These are phyloP conservation scores for Heliocybe sulcata DNA, from an alignment of 1,284 basidiomycete species.

Conservation along the genomic window DNA sequence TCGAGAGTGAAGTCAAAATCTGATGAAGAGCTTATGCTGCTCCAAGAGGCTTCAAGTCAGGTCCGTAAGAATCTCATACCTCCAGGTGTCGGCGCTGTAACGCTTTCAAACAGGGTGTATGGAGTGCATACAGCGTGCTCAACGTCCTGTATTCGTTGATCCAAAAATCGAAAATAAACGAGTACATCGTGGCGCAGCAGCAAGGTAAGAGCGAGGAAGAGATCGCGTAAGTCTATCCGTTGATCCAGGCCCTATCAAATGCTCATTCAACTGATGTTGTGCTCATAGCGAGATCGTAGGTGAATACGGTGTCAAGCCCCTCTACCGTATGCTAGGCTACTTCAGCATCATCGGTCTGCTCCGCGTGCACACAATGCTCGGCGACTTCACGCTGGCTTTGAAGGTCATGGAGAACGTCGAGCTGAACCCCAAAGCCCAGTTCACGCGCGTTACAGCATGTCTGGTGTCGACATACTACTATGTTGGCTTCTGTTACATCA, in stretches of 20 bases:
- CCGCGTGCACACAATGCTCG: conserved; percentile 92
- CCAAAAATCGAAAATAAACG: conserved; percentile 94
- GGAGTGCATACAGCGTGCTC: conserved; percentile 96
- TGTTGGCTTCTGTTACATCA: conserved; percentile 95
- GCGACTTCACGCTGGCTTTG: conserved; percentile 92
- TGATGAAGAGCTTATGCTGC: conserved; percentile 82
- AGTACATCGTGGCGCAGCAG: conserved; percentile 82
- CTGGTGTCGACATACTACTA: conserved; percentile 95
- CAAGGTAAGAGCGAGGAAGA: conserved; percentile 79
- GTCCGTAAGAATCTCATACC: conserved; percentile 25
- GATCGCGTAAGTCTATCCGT: conserved; percentile 55
- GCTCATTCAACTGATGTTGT: neutral
- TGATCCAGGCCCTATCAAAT: conserved; percentile 2
- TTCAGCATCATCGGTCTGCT: conserved; percentile 95
- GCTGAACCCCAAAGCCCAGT: conserved; percentile 81
- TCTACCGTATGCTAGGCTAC: conserved; percentile 97
- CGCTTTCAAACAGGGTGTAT: conserved; percentile 36
- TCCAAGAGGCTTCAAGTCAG: conserved; percentile 67
- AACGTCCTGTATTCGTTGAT: conserved; percentile 98
- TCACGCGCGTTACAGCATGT: conserved; percentile 89
- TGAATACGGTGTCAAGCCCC: conserved; percentile 84
- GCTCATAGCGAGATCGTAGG: conserved; percentile 72
- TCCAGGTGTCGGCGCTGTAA: neutral
- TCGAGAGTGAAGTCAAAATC: conserved; percentile 81
- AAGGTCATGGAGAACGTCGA: conserved; percentile 95